Percentiles rank a stretch among this genome's conserved stretches.
Evolutionary conservation across 2,329 filamentous ascomycete species (phyloP).

Genomic region (Leptodontidium sp.): DNA sequence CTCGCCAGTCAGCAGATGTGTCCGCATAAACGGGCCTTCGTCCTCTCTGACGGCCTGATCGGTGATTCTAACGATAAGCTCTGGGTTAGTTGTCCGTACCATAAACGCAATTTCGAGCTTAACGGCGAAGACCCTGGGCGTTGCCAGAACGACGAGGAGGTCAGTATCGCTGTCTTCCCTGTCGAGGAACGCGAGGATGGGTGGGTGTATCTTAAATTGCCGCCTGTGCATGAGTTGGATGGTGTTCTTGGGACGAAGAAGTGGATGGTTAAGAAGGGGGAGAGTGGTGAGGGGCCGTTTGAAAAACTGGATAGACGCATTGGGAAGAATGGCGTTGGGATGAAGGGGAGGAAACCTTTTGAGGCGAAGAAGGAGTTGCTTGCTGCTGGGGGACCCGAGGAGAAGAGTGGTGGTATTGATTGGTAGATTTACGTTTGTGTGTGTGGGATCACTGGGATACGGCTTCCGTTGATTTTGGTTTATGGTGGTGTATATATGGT

Average conservation of each 20-base stretch:
- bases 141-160: constrained; percentile 76
- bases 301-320: constrained; percentile 46
- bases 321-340: constrained; percentile 40
- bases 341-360: constrained; percentile 42
- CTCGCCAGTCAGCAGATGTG: constrained; percentile 95
- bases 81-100: constrained; percentile 88
- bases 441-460: neutral
- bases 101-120: constrained; percentile 90
- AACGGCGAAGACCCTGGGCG: constrained; percentile 69
- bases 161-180: constrained; percentile 85
- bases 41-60: constrained; percentile 85
- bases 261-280: constrained; percentile 81
- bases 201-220: constrained; percentile 81
- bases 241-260: constrained; percentile 77
- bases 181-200: constrained; percentile 79
- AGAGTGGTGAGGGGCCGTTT: constrained; percentile 54
- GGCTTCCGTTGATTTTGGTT: neutral
- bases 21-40: constrained; percentile 88
- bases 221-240: constrained; percentile 83
- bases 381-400: constrained; percentile 32
- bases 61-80: constrained; percentile 68
- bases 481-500: constrained; percentile 1
- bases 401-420: constrained; percentile 40
- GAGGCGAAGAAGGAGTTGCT: constrained; percentile 35
- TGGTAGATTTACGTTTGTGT: constrained; percentile 35